Base-by-base conservation (phyloP, 108 stramenopile species). In the Cyclotella kingstonii region DNA sequence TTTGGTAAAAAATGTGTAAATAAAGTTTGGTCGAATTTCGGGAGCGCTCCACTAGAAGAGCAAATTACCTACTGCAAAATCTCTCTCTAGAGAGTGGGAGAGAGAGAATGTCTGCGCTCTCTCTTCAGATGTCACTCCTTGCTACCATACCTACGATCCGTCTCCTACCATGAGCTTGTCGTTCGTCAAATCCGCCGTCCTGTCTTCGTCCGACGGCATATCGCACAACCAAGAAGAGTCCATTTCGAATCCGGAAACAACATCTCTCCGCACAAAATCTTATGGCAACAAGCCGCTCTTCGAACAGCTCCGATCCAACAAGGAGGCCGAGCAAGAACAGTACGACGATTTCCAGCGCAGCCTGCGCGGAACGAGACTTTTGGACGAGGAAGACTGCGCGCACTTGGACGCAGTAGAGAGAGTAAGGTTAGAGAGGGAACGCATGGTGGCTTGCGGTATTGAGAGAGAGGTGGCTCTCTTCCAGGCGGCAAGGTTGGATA, bases 361-460 rank as follows among this genome's bases (percentile, higher is more conserved):
- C 19, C 77, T 92, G 82, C 54, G 86, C 5, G 86, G 86, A 14
- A 84, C 85, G 26, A 28, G 72, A 2, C 70, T 86, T 2, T 60
- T 93, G 65, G 81, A 93, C 45, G 91, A 89, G 21, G 91, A 93
- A 42, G 91, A 93, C 68, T 68, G 68, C 19, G 91, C 91, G 8
- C 85, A 92, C 62, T 66, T 92, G 46, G 82, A 89, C 63, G 71
- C 85, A 0, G 30, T 92, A 8, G 68, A 81, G 46, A 68, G 70
- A 45, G 76, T 78, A 41, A 61, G 66, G 47, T 34, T 34, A n/a
- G 68, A 84, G 54, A 54, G 63, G 21, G 86, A 86, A 54, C 39
- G 61, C 22, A 38, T 44, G 8, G 73, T 73, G 36, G 70, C 74
- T 41, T 65, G 72, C 42, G 67, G 55, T 29, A 85, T 84, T 6